A percentile compares a stretch with the other conserved stretches of the same genome.
Evolutionary conservation across 192 early-diverging fungal species (phyloP).

Genomic region (Anaeromyces robustus): DNA sequence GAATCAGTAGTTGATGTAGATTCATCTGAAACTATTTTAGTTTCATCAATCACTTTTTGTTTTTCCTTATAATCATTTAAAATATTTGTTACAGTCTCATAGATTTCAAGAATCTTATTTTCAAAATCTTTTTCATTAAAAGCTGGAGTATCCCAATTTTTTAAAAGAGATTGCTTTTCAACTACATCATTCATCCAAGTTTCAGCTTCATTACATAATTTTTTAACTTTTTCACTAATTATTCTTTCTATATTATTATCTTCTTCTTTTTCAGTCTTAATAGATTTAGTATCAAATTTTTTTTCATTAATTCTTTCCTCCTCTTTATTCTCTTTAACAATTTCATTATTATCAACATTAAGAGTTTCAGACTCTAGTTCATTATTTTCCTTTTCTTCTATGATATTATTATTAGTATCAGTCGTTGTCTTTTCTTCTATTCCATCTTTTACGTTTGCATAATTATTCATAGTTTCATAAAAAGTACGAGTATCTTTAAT

Average conservation of each 20-base stretch:
- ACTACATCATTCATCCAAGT: neutral
- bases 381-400: neutral
- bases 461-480: neutral
- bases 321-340: neutral
- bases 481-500: neutral
- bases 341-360: neutral
- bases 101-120: neutral
- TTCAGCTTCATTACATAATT: neutral
- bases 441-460: neutral
- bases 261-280: no score
- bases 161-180: neutral
- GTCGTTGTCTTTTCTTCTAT: neutral
- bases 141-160: neutral
- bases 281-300: neutral
- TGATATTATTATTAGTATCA: no score
- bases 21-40: no score
- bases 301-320: no score
- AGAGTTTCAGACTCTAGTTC: neutral
- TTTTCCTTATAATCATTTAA: neutral
- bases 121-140: neutral
- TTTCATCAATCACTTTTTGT: neutral
- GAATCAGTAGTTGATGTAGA: no score
- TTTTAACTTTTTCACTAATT: neutral
- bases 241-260: neutral
- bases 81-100: neutral